Base-by-base conservation (phyloP, 2,329 filamentous ascomycete species). In the Teratosphaeria epicoccoides region DNA sequence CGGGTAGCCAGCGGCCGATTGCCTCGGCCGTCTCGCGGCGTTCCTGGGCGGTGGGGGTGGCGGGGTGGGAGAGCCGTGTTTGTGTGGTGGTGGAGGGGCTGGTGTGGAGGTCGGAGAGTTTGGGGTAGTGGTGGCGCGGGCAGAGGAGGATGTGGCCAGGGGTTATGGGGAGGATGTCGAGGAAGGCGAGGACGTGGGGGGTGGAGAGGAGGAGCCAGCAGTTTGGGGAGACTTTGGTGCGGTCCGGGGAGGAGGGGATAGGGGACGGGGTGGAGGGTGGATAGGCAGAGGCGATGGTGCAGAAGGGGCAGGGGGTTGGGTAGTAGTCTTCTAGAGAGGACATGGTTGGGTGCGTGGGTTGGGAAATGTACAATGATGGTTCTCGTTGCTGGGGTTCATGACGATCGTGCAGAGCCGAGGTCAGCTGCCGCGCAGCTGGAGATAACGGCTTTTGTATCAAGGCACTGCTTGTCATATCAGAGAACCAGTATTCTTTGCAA, bases 151-250 rank as follows among this genome's bases (percentile, higher is more conserved):
- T 70, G 73, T 97, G 91, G 1, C 90, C 90, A 0, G 76, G 76
- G 0, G 87, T 85, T 49, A 97, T 80, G 0, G 93, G 93, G 74
- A 94, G 80, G 63, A 96, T 95, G 71, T 97, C 91, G 61, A 97
- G 78, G 70, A 97, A 97, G 43, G 89, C 89, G 56, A 97, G 72
- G 24, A 93, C 81, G 55, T 82, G 69, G 1, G 82, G 82, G 0
- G 87, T 93, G 2, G 87, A 87, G 53, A 96, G 79, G 26, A 96
- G 79, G 25, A 96, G 65, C 61, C 79, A 73, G 49, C 67, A 70
- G 57, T 69, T 68, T 6, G 67, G 67, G 40, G 59, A 55, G 29
- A 65, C 49, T 20, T 57, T 58, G 24, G 62, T 60, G 10, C 59
- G 70, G 63, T 62, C 60, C 52, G 55, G 70, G 63, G 57, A 61